phyloP scores from a whole-genome alignment of 1,284 basidiomycete species.

The Puccinia polysora region DNA sequence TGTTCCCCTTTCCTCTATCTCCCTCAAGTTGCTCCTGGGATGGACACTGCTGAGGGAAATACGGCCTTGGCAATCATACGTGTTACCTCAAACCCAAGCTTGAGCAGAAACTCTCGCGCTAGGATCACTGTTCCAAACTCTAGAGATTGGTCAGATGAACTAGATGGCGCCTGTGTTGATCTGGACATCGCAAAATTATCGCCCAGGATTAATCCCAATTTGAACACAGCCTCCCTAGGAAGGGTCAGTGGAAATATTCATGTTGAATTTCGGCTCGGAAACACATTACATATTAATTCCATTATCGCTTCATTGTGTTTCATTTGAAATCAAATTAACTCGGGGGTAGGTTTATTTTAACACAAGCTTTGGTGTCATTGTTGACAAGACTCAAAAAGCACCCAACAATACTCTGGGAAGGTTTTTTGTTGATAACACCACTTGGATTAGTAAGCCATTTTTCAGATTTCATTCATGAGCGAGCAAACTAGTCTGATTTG shows the following conservation, averaged over 20 bases:
- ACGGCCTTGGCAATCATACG: conserved; percentile 7
- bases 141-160: background rate
- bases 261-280: background rate
- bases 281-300: background rate
- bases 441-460: conserved; percentile 1
- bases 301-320: background rate
- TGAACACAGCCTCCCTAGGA: background rate
- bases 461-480: too few relatives aligned
- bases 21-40: conserved; percentile 20
- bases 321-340: background rate
- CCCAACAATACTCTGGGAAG: background rate
- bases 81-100: conserved; percentile 2
- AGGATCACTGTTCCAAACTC: conserved; percentile 8
- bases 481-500: background rate
- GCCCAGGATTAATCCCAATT: conserved; percentile 8
- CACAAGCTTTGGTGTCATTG: conserved; percentile 10
- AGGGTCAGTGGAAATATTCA: too few relatives aligned
- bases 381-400: background rate
- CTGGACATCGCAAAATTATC: conserved; percentile 4
- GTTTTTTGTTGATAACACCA: conserved; percentile 4
- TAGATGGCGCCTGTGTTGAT: conserved; percentile 8
- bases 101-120: background rate
- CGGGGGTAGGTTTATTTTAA: conserved; percentile 13
- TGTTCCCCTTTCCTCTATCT: too few relatives aligned
- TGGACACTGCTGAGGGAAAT: conserved; percentile 11